phyloP scores from a whole-genome alignment of 2,329 filamentous ascomycete genomes.

The Samsoniella hepiali region DNA sequence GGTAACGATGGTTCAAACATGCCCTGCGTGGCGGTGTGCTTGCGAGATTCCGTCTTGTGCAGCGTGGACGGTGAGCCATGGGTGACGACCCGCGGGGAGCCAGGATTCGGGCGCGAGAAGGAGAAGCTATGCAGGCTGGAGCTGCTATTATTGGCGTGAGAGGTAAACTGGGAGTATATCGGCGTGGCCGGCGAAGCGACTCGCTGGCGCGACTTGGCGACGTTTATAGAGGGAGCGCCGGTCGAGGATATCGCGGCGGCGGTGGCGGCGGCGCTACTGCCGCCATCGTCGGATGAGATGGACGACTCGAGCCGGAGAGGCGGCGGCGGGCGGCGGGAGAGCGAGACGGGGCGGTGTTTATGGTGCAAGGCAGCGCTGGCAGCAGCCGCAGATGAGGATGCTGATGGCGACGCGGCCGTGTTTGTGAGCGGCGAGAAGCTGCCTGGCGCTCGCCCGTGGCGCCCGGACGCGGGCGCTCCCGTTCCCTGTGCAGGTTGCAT shows the following conservation, averaged over 20 bases:
- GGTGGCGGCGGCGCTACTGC: slow-evolving; percentile 19
- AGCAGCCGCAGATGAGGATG: slow-evolving; percentile 24
- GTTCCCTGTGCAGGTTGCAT: slow-evolving; percentile 45
- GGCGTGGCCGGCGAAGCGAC: slow-evolving; percentile 41
- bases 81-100: slow-evolving; percentile 30
- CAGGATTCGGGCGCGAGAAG: slow-evolving; percentile 52
- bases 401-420: slow-evolving; percentile 23
- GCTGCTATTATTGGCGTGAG: slow-evolving; percentile 46
- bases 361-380: slow-evolving; percentile 20
- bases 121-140: slow-evolving; percentile 52
- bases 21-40: slow-evolving; percentile 70
- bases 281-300: slow-evolving; percentile 7
- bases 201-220: slow-evolving; percentile 45
- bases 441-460: slow-evolving; percentile 46
- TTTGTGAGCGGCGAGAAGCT: slow-evolving; percentile 52
- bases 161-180: slow-evolving; percentile 47
- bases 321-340: slow-evolving; percentile 31
- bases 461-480: slow-evolving; percentile 33
- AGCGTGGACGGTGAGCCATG: slow-evolving; percentile 30
- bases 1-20: slow-evolving; percentile 73
- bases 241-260: slow-evolving; percentile 28
- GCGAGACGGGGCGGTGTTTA: slow-evolving; percentile 24
- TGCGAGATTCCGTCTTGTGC: slow-evolving; percentile 52
- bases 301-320: slow-evolving; percentile 33
- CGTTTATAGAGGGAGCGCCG: slow-evolving; percentile 35